A percentile compares a stretch with the other conserved stretches of the same genome.
Conservation (phyloP, 371 early-diverging fungal species). For the Entomophthora muscae region DNA sequence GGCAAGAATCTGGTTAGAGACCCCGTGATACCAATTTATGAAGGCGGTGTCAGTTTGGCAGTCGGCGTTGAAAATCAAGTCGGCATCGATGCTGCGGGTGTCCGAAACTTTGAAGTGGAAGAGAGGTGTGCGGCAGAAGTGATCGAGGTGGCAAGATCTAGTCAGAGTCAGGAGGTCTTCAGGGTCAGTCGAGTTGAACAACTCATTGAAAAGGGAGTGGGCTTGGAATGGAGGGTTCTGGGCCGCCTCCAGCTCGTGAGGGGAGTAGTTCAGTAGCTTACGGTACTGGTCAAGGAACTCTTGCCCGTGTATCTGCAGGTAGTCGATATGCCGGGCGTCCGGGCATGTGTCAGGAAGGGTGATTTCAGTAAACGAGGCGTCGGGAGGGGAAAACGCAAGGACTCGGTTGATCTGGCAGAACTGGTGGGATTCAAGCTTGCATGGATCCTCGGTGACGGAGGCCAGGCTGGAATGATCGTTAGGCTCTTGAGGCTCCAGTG, state of each 20-base stretch:
- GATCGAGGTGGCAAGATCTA: background rate
- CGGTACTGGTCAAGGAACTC: conserved; percentile 6
- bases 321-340: background rate
- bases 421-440: background rate
- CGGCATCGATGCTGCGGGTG: background rate
- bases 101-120: background rate
- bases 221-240: background rate
- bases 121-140: conserved; percentile 6
- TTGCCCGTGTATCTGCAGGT: conserved; percentile 2
- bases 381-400: background rate
- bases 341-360: background rate
- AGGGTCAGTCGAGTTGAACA: background rate
- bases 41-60: background rate
- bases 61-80: background rate
- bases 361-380: background rate
- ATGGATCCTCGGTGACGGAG: background rate
- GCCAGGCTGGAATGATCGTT: background rate
- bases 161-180: background rate
- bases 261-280: background rate
- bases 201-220: background rate
- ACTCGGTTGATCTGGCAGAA: background rate
- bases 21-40: background rate
- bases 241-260: background rate
- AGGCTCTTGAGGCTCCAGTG: background rate
- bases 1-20: background rate